These are phyloP conservation scores for Carex myosuroides DNA, from an alignment of 176 grass and related monocot genomes.

Conservation along the genomic window DNA sequence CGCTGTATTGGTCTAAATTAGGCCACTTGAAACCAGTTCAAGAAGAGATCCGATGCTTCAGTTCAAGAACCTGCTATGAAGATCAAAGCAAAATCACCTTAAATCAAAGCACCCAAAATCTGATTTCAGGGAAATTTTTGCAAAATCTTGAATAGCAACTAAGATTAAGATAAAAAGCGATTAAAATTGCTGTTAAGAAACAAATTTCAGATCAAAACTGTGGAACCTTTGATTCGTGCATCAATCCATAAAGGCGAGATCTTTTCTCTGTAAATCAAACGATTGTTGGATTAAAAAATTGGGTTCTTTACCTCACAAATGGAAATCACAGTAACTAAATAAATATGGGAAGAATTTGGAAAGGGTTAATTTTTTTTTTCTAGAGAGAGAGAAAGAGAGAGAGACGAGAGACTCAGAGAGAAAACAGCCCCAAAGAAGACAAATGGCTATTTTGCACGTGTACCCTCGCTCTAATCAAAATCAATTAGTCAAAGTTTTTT, in stretches of 20 bases:
- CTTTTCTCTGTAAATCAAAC: constrained; percentile 15
- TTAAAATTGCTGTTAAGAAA: constrained; percentile 6
- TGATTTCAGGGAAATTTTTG: background rate
- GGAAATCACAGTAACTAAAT: constrained; percentile 12
- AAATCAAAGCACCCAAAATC: constrained; percentile 10
- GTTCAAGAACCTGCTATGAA: constrained; percentile 6
- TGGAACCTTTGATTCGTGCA: background rate
- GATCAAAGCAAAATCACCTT: constrained; percentile 7
- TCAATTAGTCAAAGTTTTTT: background rate
- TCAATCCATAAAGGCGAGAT: constrained; percentile 13
- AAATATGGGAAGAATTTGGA: constrained; percentile 16
- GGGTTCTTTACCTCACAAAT: background rate
- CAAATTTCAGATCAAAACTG: constrained; percentile 16
- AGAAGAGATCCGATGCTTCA: constrained; percentile 25
- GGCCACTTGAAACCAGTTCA: background rate
- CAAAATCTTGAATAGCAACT: background rate
- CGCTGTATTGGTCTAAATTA: background rate
- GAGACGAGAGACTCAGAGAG: background rate
- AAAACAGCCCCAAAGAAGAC: background rate
- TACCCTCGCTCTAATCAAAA: background rate
- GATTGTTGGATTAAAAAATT: background rate
- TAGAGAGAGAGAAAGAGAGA: background rate
- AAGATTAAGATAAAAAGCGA: background rate
- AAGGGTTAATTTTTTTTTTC: constrained; percentile 12
- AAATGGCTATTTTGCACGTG: constrained; percentile 16